Evolutionary conservation across 2,329 filamentous ascomycete species (phyloP), one percentile per base, ranked within the genome.

Genomic region (Colletotrichum sp.): DNA sequence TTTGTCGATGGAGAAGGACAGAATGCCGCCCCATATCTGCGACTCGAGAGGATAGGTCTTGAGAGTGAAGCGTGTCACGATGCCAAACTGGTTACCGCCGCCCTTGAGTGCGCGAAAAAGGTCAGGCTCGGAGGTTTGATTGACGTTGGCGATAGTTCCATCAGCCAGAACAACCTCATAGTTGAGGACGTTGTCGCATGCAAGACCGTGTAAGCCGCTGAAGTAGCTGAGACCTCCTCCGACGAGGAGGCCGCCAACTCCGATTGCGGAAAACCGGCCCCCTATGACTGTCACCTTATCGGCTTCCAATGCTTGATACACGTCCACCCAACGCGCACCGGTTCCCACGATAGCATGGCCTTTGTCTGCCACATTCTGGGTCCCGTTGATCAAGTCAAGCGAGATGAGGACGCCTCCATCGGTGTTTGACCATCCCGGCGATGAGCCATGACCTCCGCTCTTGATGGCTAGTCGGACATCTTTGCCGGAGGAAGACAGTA

Each of bases 161-260:
- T 84, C 82, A 0, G 86, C 85, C 1, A 87, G 82, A 6, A 89
- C 88, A 81, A 92, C 83, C 78, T 91, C 86, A 74, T 83, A 90
- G 72, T 86, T 86, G 32, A 86, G 72, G 21, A 91, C 83, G 28
- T 64, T 64, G 84, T 88, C 79, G 89, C 89, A 74, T 89, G 83
- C 14, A 85, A 84, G 39, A 85, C 87, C 81, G 91, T 83, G 77
- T 89, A 90, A 66, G 87, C 84, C 89, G 81, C 92, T 85, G 26
- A 90, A 91, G 63, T 92, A 90, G 7, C 89, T 76, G 34, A 87
- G 85, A 9, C 88, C 88, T n/a, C 85, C 86, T 8, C 59, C 59
- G 30, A 61, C 59, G 28, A 61, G 59, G 0, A 61, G 59, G 8
- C 59, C 59, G 7, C 59, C 59, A 5, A 89, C 86, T 26, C 87